Evolutionary conservation across 768 basidiomycete species (phyloP).

Genomic region (Rhodocollybia butyracea): DNA sequence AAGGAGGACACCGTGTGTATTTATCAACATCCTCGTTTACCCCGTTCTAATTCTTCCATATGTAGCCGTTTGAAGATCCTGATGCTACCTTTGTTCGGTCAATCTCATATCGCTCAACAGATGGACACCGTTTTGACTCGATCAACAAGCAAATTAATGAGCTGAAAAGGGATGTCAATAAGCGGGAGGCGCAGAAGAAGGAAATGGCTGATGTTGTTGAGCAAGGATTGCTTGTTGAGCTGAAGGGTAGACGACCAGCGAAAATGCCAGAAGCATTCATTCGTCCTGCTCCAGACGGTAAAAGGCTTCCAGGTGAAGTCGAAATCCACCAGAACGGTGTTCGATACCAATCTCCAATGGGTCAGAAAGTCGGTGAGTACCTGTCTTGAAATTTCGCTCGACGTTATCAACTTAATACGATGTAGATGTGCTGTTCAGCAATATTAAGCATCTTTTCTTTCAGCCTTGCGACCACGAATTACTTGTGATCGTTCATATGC

Average conservation of each 20-base stretch:
- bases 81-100: slow-evolving; percentile 96
- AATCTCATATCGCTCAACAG: slow-evolving; percentile 88
- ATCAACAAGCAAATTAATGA: slow-evolving; percentile 92
- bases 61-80: slow-evolving; percentile 92
- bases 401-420: slow-evolving; percentile 1
- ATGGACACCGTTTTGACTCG: slow-evolving; percentile 84
- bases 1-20: slow-evolving; percentile 89
- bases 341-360: slow-evolving; percentile 83
- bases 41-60: background rate
- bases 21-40: background rate
- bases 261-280: slow-evolving; percentile 92
- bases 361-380: slow-evolving; percentile 84
- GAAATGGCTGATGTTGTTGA: slow-evolving; percentile 98
- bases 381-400: background rate
- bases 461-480: slow-evolving; percentile 97
- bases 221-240: slow-evolving; percentile 85
- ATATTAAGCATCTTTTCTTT: slow-evolving; percentile 98
- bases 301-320: slow-evolving; percentile 93
- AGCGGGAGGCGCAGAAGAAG: slow-evolving; percentile 95
- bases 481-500: slow-evolving; percentile 89
- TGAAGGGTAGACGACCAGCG: slow-evolving; percentile 83
- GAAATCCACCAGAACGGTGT: slow-evolving; percentile 98
- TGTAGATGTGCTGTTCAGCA: slow-evolving; percentile 89
- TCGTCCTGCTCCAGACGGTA: slow-evolving; percentile 91
- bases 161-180: slow-evolving; percentile 94